Evolutionary conservation across 192 early-diverging fungal genomes (phyloP).

Genomic region (Coemansia sp.): DNA sequence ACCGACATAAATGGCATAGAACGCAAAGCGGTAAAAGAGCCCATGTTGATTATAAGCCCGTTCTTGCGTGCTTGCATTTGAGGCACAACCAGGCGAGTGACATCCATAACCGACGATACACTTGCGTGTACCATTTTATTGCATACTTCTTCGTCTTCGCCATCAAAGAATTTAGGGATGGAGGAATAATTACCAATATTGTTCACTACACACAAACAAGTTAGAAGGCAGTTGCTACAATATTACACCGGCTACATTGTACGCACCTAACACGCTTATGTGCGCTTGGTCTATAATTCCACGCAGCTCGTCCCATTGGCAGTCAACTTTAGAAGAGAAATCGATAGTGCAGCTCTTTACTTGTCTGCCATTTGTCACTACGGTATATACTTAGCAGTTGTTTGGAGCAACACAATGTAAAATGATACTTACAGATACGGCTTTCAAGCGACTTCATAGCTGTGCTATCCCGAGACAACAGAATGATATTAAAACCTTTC

Average conservation of each 20-base stretch:
- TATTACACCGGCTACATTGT: not conserved
- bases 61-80: constrained; percentile 68
- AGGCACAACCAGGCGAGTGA: constrained; percentile 79
- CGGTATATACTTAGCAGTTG: not conserved
- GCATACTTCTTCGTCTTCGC: constrained; percentile 66
- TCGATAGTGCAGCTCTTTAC: constrained; percentile 71
- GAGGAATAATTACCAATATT: constrained; percentile 90
- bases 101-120: constrained; percentile 71
- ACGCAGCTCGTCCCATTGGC: constrained; percentile 60
- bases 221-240: too few relatives aligned
- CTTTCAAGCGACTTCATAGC: constrained; percentile 17
- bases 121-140: constrained; percentile 84
- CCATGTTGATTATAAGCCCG: constrained; percentile 89
- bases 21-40: constrained; percentile 79
- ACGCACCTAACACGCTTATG: constrained; percentile 44
- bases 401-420: constrained; percentile 5
- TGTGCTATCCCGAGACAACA: constrained; percentile 71
- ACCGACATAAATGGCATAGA: constrained; percentile 81
- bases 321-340: constrained; percentile 57
- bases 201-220: constrained; percentile 60
- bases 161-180: constrained; percentile 75
- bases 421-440: constrained; percentile 48
- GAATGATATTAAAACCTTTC: constrained; percentile 74
- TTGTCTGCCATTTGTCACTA: constrained; percentile 52
- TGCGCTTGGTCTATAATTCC: constrained; percentile 51